phyloP scores from a whole-genome alignment of 208 protist species.

The Leishmania mexicana region DNA sequence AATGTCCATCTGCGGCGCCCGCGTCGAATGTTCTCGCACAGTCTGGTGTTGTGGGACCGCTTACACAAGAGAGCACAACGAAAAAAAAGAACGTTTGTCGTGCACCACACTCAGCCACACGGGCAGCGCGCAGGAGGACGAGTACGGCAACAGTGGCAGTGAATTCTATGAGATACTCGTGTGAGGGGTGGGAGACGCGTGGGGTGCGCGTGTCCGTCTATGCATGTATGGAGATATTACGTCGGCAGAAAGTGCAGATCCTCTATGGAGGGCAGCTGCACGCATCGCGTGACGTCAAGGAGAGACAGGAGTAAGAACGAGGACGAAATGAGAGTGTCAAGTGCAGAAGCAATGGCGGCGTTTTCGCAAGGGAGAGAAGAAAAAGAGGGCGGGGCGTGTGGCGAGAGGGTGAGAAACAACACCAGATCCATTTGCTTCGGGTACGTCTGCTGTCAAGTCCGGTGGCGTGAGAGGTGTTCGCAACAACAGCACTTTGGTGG shows the following conservation, averaged over 20 bases:
- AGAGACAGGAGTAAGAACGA: background rate
- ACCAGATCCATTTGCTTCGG: background rate
- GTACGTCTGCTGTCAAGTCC: background rate
- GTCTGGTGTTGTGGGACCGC: no score
- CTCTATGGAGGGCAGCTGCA: background rate
- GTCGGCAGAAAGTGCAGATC: background rate
- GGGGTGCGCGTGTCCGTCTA: background rate
- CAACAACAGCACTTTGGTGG: background rate
- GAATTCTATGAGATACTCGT: background rate
- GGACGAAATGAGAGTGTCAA: background rate
- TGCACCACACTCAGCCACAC: background rate
- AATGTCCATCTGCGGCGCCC: conserved; percentile 60
- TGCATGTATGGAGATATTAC: background rate
- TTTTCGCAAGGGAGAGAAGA: background rate
- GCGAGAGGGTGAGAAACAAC: background rate
- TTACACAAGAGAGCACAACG: background rate
- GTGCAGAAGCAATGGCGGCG: background rate
- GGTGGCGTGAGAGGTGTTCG: background rate
- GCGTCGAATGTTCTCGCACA: background rate
- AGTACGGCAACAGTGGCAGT: background rate
- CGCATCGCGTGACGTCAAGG: background rate
- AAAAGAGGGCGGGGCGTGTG: no score
- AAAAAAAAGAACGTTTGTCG: background rate
- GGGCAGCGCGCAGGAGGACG: background rate
- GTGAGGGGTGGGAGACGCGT: background rate